Evolutionary conservation across 768 basidiomycete species (phyloP).

Genomic region (Lenzites betulinus): DNA sequence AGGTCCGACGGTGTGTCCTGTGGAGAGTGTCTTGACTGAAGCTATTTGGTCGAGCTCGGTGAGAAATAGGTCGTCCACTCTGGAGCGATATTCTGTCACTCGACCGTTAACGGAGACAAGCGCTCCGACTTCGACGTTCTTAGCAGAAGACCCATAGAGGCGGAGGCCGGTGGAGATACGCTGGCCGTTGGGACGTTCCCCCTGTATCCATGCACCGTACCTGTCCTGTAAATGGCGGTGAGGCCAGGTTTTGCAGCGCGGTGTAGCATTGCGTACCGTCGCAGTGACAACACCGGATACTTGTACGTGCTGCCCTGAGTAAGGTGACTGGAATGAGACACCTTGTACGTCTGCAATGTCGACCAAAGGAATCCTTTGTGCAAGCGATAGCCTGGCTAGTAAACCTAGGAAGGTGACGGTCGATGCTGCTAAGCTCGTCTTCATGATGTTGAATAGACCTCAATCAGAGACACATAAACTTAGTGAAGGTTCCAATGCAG

Average conservation of each 20-base stretch:
- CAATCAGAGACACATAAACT: no score
- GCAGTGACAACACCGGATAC: constrained; percentile 56
- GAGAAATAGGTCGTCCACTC: constrained; percentile 46
- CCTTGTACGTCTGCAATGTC: constrained; percentile 52
- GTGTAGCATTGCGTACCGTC: constrained; percentile 39
- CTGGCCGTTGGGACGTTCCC: constrained; percentile 44
- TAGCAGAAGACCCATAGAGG: constrained; percentile 46
- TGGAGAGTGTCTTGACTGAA: constrained; percentile 46
- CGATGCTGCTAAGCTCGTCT: background rate
- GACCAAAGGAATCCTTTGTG: background rate
- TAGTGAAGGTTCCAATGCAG: background rate
- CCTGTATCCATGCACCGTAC: constrained; percentile 51
- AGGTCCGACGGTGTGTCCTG: constrained; percentile 47
- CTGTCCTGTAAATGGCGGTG: constrained; percentile 34
- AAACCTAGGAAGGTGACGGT: background rate
- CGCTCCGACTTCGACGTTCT: constrained; percentile 48
- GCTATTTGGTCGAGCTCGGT: constrained; percentile 52
- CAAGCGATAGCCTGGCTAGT: background rate
- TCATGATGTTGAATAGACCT: no score
- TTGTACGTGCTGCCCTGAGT: constrained; percentile 47
- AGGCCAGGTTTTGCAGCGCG: background rate
- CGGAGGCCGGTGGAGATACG: constrained; percentile 54
- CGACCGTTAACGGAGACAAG: constrained; percentile 45
- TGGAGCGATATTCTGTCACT: constrained; percentile 54
- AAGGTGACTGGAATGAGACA: constrained; percentile 46